These are phyloP conservation scores for Stemphylium lycopersici DNA, from an alignment of 2,329 filamentous ascomycete species.

Conservation along the genomic window DNA sequence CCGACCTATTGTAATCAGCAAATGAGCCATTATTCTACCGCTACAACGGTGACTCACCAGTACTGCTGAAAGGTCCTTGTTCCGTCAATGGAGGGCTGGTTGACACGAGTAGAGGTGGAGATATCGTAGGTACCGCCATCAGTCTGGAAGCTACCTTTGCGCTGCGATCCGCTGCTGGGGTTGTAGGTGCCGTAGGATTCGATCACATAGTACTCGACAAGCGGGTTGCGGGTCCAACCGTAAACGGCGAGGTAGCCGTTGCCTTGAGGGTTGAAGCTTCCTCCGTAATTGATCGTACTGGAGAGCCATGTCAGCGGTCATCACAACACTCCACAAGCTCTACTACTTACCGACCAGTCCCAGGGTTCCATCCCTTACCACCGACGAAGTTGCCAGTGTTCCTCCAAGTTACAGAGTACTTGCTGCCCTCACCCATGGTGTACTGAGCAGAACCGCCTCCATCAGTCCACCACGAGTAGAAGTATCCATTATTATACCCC, in stretches of 20 bases:
- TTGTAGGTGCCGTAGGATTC: slow-evolving; percentile 57
- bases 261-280: slow-evolving; percentile 22
- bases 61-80: slow-evolving; percentile 61
- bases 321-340: neutral
- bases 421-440: slow-evolving; percentile 28
- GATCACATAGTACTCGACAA: slow-evolving; percentile 65
- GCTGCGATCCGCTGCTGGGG: slow-evolving; percentile 51
- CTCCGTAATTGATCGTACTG: slow-evolving; percentile 25
- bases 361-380: slow-evolving; percentile 39
- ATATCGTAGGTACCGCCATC: slow-evolving; percentile 62
- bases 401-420: slow-evolving; percentile 31
- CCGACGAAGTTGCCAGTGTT: slow-evolving; percentile 34
- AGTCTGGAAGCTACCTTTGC: slow-evolving; percentile 56
- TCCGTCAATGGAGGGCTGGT: slow-evolving; percentile 60
- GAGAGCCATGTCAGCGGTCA: neutral
- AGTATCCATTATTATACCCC: slow-evolving; percentile 56
- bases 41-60: slow-evolving; percentile 46
- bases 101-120: slow-evolving; percentile 54
- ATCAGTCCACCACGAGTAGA: slow-evolving; percentile 66
- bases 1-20: slow-evolving; percentile 19
- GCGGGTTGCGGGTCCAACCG: slow-evolving; percentile 60
- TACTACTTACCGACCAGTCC: slow-evolving; percentile 54
- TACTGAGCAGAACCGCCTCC: slow-evolving; percentile 41
- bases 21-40: neutral
- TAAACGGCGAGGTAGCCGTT: slow-evolving; percentile 53